A percentile compares a stretch with the other conserved stretches of the same genome.
phyloP scores from a whole-genome alignment of 306 rosid species.

The Castanospermum australe region DNA sequence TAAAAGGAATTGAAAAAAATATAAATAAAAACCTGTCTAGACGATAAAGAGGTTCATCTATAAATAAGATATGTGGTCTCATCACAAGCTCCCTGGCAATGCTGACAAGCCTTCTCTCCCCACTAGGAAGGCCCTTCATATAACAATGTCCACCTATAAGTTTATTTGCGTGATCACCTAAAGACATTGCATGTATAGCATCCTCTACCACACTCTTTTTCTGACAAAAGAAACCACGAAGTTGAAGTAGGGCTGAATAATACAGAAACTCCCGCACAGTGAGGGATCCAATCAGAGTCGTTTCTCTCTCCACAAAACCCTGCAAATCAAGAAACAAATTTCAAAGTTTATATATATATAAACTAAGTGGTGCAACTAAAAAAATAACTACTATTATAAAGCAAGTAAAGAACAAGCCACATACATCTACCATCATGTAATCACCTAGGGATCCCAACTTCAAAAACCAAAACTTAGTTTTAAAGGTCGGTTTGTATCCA shows the following conservation, averaged over 20 bases:
- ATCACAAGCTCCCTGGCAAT: conserved; percentile 98
- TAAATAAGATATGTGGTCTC: conserved; percentile 91
- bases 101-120: conserved; percentile 91
- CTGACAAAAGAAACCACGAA: conserved; percentile 96
- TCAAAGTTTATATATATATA: not conserved
- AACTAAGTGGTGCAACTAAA: not conserved
- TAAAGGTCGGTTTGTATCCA: too few relatives aligned
- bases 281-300: conserved; percentile 88
- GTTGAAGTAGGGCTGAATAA: conserved; percentile 92
- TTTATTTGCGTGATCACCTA: conserved; percentile 86
- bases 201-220: conserved; percentile 93
- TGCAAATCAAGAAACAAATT: conserved; percentile 36
- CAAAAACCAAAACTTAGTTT: not conserved
- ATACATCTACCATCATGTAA: not conserved
- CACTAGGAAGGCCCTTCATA: conserved; percentile 96
- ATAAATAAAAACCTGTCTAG: conserved; percentile 73
- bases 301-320: conserved; percentile 96
- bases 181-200: conserved; percentile 93
- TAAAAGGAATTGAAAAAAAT: not conserved
- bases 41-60: conserved; percentile 95
- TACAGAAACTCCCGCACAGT: conserved; percentile 92
- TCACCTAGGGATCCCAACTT: not conserved
- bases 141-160: conserved; percentile 94
- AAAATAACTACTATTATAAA: not conserved
- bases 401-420: not conserved